Evolutionary conservation across 177 flowering plant species (phyloP), one percentile per base, ranked within the genome.

Genomic region (Vitis hybrid): DNA sequence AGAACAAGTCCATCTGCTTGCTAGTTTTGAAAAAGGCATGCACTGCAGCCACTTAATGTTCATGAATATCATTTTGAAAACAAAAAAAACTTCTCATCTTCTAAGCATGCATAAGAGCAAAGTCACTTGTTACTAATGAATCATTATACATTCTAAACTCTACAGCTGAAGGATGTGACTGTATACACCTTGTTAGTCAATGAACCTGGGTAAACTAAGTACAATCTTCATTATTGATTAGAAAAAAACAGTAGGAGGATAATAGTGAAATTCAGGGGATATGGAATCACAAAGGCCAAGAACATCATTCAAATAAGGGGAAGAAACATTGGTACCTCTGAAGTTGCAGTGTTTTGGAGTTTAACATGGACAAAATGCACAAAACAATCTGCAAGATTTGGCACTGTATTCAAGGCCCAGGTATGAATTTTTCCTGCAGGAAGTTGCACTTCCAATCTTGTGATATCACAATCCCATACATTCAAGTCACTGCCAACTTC

Each of bases 321-420:
- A 49, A 60, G 68, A 73, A 65, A 52, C 68, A 31, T 45, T 1
- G 13, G 12, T 87, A 94, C 98, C 97, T 87, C 86, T 14, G 62
- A 33, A 66, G 73, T 50, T 15, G 58, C 69, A 64, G 68, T 65
- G n/a, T 64, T 71, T 67, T 74, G 77, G 11, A 95, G 84, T 75
- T 86, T 86, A 29, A 82, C 72, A 70, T 84, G 74, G 62, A 93
- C 79, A 84, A 84, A 95, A 15, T 82, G 86, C 15, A 73, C 55
- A 58, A 91, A 81, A 74, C 91, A 87, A 73, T 84, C 81, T 12
- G 86, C 79, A 70, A 95, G 90, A 53, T 67, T 55, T 2, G 99
- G 98, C 50, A 84, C 80, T n/a, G 89, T 87, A 50, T 76, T 76
- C 76, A 87, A 69, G 18, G 76, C 84, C 99, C 99, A 95, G 60